These are phyloP conservation scores for Goniomonas avonlea DNA, from an alignment of 78 protist genomes.

Conservation along the genomic window DNA sequence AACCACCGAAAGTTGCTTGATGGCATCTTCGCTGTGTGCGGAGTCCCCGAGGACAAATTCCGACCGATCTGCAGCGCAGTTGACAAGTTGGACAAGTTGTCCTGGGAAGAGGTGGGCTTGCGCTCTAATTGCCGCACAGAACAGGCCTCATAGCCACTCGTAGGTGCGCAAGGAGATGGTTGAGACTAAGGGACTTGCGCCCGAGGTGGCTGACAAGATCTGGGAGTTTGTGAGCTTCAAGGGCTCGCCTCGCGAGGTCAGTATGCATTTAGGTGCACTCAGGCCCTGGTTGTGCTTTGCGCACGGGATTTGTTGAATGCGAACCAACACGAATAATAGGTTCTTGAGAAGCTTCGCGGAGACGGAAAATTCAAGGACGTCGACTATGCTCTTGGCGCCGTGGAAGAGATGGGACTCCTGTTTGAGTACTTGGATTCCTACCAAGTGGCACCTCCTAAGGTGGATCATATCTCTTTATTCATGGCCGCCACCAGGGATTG, in stretches of 20 bases:
- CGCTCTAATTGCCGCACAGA: too few relatives aligned
- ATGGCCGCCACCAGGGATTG: too few relatives aligned
- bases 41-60: constrained; percentile 77
- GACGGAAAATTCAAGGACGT: not conserved
- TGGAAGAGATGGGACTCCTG: constrained; percentile 15
- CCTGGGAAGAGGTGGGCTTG: constrained; percentile 82
- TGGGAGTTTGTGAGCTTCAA: constrained; percentile 43
- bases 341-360: not conserved
- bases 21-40: constrained; percentile 71
- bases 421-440: not conserved
- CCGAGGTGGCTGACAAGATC: constrained; percentile 63
- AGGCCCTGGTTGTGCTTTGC: too few relatives aligned
- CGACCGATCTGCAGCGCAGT: constrained; percentile 80
- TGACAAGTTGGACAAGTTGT: constrained; percentile 87
- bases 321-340: too few relatives aligned
- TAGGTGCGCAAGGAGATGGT: constrained; percentile 78
- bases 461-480: too few relatives aligned
- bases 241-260: not conserved
- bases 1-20: constrained; percentile 78
- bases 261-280: too few relatives aligned
- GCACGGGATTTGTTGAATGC: too few relatives aligned
- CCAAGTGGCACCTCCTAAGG: too few relatives aligned
- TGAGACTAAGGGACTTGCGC: constrained; percentile 63
- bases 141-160: too few relatives aligned
- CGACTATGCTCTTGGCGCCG: too few relatives aligned